phyloP scores from a whole-genome alignment of 257 asterid species.

The Cruciata laevipes region DNA sequence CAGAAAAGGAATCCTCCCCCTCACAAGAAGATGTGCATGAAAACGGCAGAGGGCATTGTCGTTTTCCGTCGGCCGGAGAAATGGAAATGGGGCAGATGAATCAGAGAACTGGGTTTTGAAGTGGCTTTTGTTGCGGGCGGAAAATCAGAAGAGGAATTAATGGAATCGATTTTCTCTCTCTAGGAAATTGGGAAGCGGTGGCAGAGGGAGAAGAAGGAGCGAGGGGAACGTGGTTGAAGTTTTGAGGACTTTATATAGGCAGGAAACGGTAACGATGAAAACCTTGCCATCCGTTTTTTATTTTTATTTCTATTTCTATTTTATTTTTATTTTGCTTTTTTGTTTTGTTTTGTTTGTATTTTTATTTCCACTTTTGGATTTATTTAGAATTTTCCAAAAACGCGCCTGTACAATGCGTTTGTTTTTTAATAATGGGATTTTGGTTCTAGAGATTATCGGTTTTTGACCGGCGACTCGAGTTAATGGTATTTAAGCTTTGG shows the following conservation, averaged over 20 bases:
- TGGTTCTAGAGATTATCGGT: not conserved
- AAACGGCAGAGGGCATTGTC: not conserved
- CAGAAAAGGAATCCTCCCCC: not conserved
- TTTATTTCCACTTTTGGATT: not conserved
- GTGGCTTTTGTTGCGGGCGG: constrained; percentile 1
- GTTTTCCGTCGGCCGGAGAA: not conserved
- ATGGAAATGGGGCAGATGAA: not conserved
- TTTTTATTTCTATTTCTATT: too few species aligned
- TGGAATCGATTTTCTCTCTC: not conserved
- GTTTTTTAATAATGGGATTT: not conserved
- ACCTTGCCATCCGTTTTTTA: constrained; percentile 2
- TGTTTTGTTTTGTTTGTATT: not conserved
- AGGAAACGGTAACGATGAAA: constrained; percentile 11
- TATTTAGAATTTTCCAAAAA: not conserved
- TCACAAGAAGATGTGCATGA: constrained; percentile 11
- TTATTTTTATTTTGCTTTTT: not conserved
- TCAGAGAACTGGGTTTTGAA: constrained; percentile 1
- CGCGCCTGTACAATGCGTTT: constrained; percentile 2
- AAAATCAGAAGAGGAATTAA: not conserved
- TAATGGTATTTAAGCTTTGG: not conserved
- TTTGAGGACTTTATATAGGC: constrained; percentile 1
- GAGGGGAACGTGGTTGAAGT: constrained; percentile 16
- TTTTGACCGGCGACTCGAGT: constrained; percentile 2
- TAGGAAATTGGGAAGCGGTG: constrained; percentile 10
- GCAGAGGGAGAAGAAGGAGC: constrained; percentile 13